phyloP scores from a whole-genome alignment of 768 basidiomycete species.

The Pleurotus cornucopiae region DNA sequence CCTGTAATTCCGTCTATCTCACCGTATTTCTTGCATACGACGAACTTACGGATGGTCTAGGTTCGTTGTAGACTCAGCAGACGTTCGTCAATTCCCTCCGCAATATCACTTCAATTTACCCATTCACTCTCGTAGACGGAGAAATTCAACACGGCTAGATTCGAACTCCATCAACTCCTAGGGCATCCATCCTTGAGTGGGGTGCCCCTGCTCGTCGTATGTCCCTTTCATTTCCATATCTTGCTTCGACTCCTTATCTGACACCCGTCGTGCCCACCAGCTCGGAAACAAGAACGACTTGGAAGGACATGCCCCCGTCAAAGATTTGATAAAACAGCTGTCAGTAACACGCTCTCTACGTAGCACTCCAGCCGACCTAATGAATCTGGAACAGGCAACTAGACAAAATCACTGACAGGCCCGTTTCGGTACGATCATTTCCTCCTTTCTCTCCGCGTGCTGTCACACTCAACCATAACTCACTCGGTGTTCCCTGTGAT shows the following conservation, averaged over 20 bases:
- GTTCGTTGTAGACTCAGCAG: slow-evolving; percentile 89
- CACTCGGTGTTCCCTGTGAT: slow-evolving; percentile 20
- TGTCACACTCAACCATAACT: neutral
- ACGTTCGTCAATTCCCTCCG: slow-evolving; percentile 46
- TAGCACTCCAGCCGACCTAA: too few relatives aligned
- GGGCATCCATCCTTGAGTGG: slow-evolving; percentile 59
- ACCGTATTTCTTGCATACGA: neutral
- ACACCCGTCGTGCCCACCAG: slow-evolving; percentile 28
- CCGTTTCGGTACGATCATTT: slow-evolving; percentile 73
- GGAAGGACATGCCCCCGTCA: slow-evolving; percentile 68
- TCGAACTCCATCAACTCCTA: slow-evolving; percentile 80
- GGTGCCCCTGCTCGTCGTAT: slow-evolving; percentile 79
- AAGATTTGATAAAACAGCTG: slow-evolving; percentile 69
- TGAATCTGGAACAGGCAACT: slow-evolving; percentile 46
- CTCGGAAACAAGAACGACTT: slow-evolving; percentile 94
- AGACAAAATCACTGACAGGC: slow-evolving; percentile 73
- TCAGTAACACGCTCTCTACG: slow-evolving; percentile 43
- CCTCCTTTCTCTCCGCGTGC: slow-evolving; percentile 3
- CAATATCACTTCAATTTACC: neutral
- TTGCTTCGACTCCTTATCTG: neutral
- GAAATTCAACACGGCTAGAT: slow-evolving; percentile 78
- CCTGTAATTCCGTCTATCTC: slow-evolving; percentile 50
- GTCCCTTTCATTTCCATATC: slow-evolving; percentile 21
- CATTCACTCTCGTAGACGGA: slow-evolving; percentile 46
- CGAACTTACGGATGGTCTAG: slow-evolving; percentile 31